Base-by-base conservation (phyloP, 2,329 filamentous ascomycete species). In the Paracoccidioides brasiliensis region DNA sequence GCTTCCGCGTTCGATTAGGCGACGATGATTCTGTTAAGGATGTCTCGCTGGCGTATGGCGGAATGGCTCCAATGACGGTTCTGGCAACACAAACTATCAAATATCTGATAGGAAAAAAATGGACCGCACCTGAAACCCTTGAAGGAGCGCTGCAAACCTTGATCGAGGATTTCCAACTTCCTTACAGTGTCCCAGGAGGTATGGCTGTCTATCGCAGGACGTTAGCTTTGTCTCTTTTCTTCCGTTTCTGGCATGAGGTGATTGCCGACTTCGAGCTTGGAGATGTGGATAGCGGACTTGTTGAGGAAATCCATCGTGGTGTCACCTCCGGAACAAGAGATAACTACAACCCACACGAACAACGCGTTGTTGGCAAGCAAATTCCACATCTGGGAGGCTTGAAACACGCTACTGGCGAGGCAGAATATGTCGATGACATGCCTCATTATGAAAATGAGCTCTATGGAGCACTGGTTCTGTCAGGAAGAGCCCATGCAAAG, bases 181-280 rank as follows among this genome's bases (percentile, higher is more conserved):
- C 80, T 1, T 95, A 90, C 64, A 83, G 86, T 54, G 89, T 95
- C 0, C 89, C 89, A 0, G 89, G 89, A 55, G 89, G 89, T 30
- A 95, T 95, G 89, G 88, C 89, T 0, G 90, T 87, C 0, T 95
- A 95, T 66, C 78, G 89, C 30, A 90, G 89, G 66, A 85, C 88
- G 0, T 73, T 95, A 1, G 88, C 89, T 0, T 75, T 93, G 46
- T 83, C 88, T 3, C 90, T 95, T 76, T 95, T 95, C 72, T 93
- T 94, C 70, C 83, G 88, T n/a, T 95, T 94, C 71, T 94, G 93
- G 67, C 85, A 94, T 64, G 88, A 94, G 57, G 79, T 88, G 0
- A 74, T 93, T 44, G 75, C 80, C 0, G 77, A 78, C 35, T 68
- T 94, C 0, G 74, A 78, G 22, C 76, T 65, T 3, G 62, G 61